phyloP scores from a whole-genome alignment of 345 rosid genomes.

The Excoecaria cochinchinensis region DNA sequence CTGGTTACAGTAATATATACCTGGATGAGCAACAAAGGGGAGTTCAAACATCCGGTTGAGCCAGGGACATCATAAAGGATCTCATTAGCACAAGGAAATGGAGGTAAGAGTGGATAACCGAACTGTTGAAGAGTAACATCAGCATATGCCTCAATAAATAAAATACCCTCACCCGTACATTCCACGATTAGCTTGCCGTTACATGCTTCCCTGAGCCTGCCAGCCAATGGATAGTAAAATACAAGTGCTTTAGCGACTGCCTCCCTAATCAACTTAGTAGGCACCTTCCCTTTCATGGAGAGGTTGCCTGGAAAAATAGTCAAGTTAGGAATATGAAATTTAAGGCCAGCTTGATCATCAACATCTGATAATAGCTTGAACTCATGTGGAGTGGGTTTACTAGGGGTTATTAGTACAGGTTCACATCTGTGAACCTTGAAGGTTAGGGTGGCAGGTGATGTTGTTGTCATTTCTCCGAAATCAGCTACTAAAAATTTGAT shows the following conservation, averaged over 20 bases:
- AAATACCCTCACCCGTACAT: slow-evolving; percentile 20
- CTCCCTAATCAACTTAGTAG: slow-evolving; percentile 8
- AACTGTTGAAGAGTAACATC: slow-evolving; percentile 5
- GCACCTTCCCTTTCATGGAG: slow-evolving; percentile 26
- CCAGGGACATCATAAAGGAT: slow-evolving; percentile 21
- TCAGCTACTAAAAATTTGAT: too few relatives aligned
- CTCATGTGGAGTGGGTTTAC: too few relatives aligned
- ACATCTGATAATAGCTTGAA: too few relatives aligned
- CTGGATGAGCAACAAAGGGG: slow-evolving; percentile 21
- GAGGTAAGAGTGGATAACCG: slow-evolving; percentile 4
- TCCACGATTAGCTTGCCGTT: slow-evolving; percentile 21
- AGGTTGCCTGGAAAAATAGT: background rate
- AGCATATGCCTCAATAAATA: slow-evolving; percentile 25
- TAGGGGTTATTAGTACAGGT: too few relatives aligned
- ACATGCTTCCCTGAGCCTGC: slow-evolving; percentile 15
- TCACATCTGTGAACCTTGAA: too few relatives aligned
- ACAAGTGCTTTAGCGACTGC: slow-evolving; percentile 15
- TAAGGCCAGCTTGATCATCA: too few relatives aligned
- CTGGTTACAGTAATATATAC: background rate
- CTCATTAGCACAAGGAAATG: slow-evolving; percentile 10
- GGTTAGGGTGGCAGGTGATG: too few relatives aligned
- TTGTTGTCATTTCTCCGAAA: too few relatives aligned
- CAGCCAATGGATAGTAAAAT: slow-evolving; percentile 26
- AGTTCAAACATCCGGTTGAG: slow-evolving; percentile 5
- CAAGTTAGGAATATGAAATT: too few relatives aligned